A percentile compares a stretch with the other conserved stretches of the same genome.
Conservation (phyloP, 1,139 yeast genomes). For the Suhomyces wounanorum region DNA sequence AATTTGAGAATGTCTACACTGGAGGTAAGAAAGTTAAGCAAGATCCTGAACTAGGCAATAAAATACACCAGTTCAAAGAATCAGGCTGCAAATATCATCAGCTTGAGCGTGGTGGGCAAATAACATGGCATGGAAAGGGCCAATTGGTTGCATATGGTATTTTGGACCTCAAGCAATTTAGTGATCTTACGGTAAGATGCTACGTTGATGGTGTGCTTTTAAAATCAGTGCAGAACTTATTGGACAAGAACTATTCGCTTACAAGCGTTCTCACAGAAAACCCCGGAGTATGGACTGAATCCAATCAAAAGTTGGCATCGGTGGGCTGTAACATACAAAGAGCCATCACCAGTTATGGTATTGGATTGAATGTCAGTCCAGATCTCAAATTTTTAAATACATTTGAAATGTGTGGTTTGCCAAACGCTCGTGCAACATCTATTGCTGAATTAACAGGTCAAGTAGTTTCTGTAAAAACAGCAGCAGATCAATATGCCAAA, state of each 20-base stretch:
- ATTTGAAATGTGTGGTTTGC: constrained; percentile 85
- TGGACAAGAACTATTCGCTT: constrained; percentile 48
- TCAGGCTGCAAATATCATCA: constrained; percentile 58
- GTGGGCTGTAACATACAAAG: constrained; percentile 87
- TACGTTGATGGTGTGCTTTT: constrained; percentile 72
- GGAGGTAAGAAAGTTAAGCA: constrained; percentile 81
- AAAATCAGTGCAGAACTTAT: constrained; percentile 56
- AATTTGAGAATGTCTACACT: constrained; percentile 82
- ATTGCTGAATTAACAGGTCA: constrained; percentile 21
- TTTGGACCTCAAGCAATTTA: constrained; percentile 67
- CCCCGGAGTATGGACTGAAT: constrained; percentile 84
- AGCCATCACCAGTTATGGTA: constrained; percentile 86
- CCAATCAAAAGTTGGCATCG: constrained; percentile 72
- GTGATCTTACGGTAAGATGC: constrained; percentile 66
- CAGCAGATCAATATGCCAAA: constrained; percentile 53
- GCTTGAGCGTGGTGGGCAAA: constrained; percentile 92
- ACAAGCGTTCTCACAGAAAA: constrained; percentile 55
- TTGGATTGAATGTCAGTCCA: constrained; percentile 77
- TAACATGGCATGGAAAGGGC: constrained; percentile 96
- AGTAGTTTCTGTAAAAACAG: constrained; percentile 36
- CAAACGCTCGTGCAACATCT: constrained; percentile 51
- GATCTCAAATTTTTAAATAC: constrained; percentile 70
- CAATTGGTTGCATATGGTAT: constrained; percentile 87
- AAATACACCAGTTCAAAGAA: constrained; percentile 41
- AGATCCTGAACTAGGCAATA: constrained; percentile 38